A percentile compares a stretch with the other conserved stretches of the same genome.
Conservation (phyloP, 1,139 yeast genomes). For the Pichia sp. region DNA sequence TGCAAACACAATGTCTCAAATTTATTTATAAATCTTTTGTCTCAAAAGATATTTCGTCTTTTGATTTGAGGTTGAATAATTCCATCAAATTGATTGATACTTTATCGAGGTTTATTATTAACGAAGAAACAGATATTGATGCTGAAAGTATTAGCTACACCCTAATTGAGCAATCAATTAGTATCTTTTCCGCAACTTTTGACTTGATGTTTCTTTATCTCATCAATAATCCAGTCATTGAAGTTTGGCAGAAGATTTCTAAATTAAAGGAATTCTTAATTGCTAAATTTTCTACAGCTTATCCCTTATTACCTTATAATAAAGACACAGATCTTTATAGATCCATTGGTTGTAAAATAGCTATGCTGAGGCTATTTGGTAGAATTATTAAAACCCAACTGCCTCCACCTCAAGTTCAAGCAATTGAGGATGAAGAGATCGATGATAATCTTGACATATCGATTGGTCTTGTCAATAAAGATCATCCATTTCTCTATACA, state of each 20-base stretch:
- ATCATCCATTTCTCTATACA: constrained; percentile 61
- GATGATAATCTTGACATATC: constrained; percentile 38
- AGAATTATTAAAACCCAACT: constrained; percentile 67
- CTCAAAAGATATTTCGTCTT: constrained; percentile 16
- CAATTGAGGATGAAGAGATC: constrained; percentile 9
- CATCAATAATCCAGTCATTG: constrained; percentile 18
- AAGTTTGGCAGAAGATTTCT: constrained; percentile 30
- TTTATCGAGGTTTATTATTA: constrained; percentile 18
- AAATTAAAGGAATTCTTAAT: constrained; percentile 37
- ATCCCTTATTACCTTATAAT: constrained; percentile 43
- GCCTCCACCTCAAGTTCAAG: constrained; percentile 32
- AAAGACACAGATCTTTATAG: constrained; percentile 43
- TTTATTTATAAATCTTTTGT: constrained; percentile 23
- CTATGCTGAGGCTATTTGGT: constrained; percentile 65
- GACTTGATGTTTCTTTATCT: constrained; percentile 20
- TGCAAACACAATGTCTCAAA: constrained; percentile 21
- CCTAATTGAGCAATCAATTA: constrained; percentile 22
- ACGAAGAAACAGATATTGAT: constrained; percentile 7
- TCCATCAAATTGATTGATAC: constrained; percentile 19
- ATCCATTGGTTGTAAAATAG: constrained; percentile 52
- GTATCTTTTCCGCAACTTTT: constrained; percentile 21
- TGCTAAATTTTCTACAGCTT: constrained; percentile 33
- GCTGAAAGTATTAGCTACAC: constrained; percentile 17
- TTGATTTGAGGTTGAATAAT: constrained; percentile 16
- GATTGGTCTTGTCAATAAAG: constrained; percentile 49